These are phyloP conservation scores for Pontederia crassipes DNA, from an alignment of 176 grass and related monocot genomes.

Conservation along the genomic window DNA sequence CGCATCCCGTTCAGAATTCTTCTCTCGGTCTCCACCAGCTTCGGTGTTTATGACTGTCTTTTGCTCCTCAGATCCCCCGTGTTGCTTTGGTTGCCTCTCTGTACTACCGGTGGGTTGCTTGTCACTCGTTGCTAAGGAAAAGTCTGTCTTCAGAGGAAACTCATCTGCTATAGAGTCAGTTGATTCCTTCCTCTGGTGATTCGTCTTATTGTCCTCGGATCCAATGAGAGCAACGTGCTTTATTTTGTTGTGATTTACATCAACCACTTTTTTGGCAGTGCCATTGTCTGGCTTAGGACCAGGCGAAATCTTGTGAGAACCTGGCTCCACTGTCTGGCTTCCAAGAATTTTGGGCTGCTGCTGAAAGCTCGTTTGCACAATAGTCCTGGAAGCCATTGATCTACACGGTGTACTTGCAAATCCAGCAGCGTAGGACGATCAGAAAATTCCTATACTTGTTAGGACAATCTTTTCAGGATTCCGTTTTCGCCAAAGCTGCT, in stretches of 20 bases:
- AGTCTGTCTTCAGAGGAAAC: not conserved
- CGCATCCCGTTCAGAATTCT: constrained; percentile 2
- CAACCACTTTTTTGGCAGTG: not conserved
- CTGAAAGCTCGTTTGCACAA: not conserved
- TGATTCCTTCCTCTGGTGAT: not conserved
- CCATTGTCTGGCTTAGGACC: not conserved
- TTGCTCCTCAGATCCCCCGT: not conserved
- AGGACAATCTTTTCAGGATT: not conserved
- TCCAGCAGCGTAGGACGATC: not conserved
- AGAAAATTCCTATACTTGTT: not conserved
- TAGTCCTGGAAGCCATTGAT: not conserved
- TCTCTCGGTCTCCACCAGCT: not conserved
- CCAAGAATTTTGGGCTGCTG: not conserved
- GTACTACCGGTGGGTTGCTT: not conserved
- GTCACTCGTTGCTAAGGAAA: not conserved
- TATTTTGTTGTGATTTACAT: not conserved
- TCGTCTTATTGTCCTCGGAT: not conserved
- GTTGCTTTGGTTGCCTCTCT: not conserved
- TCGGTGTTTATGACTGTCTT: not conserved
- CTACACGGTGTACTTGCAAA: not conserved
- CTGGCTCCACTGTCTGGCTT: not conserved
- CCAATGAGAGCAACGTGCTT: not conserved
- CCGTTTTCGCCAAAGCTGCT: not conserved
- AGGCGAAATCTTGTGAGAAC: not conserved
- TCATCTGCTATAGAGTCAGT: not conserved